Conservation (phyloP, 163 green algal genomes). For the Scenedesmus sp. region DNA sequence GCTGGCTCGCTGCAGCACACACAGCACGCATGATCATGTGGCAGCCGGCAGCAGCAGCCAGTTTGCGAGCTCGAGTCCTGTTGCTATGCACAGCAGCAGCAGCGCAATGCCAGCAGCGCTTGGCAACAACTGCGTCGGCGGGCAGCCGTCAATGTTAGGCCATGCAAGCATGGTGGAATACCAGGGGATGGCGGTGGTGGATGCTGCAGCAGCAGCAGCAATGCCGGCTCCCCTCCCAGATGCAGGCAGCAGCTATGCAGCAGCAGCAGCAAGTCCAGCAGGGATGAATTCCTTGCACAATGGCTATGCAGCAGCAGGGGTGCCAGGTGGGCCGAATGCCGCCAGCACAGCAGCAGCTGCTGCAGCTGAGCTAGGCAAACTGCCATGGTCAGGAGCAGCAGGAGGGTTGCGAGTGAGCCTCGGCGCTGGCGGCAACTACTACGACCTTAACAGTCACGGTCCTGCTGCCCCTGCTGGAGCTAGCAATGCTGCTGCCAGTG, state of each 20-base stretch:
- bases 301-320: constrained; percentile 15
- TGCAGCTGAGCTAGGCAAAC: background rate
- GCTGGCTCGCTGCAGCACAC: background rate
- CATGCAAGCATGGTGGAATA: background rate
- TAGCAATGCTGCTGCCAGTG: background rate
- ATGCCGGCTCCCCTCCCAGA: background rate
- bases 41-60: background rate
- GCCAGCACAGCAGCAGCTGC: background rate
- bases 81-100: constrained; percentile 12
- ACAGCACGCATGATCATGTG: background rate
- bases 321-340: background rate
- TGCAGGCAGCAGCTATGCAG: background rate
- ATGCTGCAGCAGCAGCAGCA: constrained; percentile 4
- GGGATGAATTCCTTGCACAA: background rate
- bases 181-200: background rate
- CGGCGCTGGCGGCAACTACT: background rate
- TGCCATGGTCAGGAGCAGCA: background rate
- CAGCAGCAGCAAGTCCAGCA: constrained; percentile 23
- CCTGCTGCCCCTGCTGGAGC: background rate
- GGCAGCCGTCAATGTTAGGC: background rate
- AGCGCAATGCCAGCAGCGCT: background rate
- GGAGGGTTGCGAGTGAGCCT: background rate
- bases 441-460: too few species aligned
- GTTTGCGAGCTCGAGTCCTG: background rate
- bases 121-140: background rate